Base-by-base conservation (phyloP, 371 early-diverging fungal species). In the Batkoa obscura region DNA sequence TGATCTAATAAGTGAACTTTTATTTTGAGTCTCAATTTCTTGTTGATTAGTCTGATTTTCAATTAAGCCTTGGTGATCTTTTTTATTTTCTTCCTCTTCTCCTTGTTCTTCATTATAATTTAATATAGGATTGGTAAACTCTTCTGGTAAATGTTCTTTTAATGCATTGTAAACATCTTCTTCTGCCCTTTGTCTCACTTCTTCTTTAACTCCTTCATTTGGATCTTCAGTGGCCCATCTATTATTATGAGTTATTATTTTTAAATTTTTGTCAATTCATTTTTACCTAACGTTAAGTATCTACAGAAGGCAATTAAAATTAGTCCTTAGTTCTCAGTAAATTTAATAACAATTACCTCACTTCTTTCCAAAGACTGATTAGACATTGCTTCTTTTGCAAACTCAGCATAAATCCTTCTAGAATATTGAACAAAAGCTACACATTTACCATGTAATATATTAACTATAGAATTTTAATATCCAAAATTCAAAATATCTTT, bases 351-450 rank as follows among this genome's bases (percentile, higher is more conserved):
- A 38, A 32, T 31, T 41, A 70, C 68, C 59, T 70, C 81, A 46
- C 72, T 72, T 58, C 74, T 68, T 58, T 90, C 88, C 48, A 90
- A 59, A 10, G 78, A 70, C 57, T 90, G 90, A 50, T 79, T 78
- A 61, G 76, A 73, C 90, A 90, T 90, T 6, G 88, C 90, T 63
- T 88, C 90, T 62, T 83, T 83, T 6, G 88, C 88, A 66, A 90
- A 87, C 67, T 90, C 90, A 2, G 90, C 88, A 61, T 75, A 79
- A 15, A 70, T 61, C 43, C 86, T 69, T 31, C 68, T 67, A 56
- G 69, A 70, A 62, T 83, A 90, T 12, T 81, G 77, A 3, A 90
- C 84, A 68, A 87, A 88, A 1, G 84, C 88, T 17, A 86, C 85
- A 12, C 80, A 83, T 57, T 84, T 81, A 32, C 72, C 68, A 36